These are phyloP conservation scores for Epichloe coenophiala DNA, from an alignment of 2,329 filamentous ascomycete species.

Conservation along the genomic window DNA sequence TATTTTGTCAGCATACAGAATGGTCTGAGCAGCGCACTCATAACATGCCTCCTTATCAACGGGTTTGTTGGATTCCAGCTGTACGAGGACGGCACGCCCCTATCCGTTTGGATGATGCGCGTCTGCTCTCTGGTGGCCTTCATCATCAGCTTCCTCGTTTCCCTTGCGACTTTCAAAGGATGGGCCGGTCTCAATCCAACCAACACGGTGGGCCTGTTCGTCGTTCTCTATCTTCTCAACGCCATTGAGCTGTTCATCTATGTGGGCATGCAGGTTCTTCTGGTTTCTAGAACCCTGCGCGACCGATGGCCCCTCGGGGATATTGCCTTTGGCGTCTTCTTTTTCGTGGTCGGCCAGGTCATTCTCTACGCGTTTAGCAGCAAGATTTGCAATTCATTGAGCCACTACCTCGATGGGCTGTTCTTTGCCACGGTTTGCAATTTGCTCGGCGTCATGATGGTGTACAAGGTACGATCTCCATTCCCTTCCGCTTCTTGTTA, in stretches of 20 bases:
- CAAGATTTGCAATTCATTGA: conserved; percentile 67
- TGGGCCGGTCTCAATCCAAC: conserved; percentile 77
- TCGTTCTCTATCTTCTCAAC: conserved; percentile 84
- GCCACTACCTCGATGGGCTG: conserved; percentile 87
- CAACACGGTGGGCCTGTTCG: conserved; percentile 79
- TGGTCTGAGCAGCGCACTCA: conserved; percentile 71
- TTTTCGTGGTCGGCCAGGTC: conserved; percentile 86
- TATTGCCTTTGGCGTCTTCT: conserved; percentile 78
- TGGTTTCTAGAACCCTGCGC: conserved; percentile 80
- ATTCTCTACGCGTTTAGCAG: conserved; percentile 82
- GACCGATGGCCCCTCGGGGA: conserved; percentile 93
- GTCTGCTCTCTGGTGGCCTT: conserved; percentile 70
- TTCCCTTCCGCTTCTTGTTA: not conserved
- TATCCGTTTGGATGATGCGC: conserved; percentile 88
- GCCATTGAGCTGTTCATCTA: conserved; percentile 79
- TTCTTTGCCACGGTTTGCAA: conserved; percentile 95
- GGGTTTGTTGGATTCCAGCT: conserved; percentile 97
- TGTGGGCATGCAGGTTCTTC: conserved; percentile 70
- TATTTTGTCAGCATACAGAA: conserved; percentile 87
- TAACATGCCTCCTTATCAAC: conserved; percentile 86
- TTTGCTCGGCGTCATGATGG: conserved; percentile 94
- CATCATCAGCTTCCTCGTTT: conserved; percentile 71
- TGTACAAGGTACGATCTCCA: conserved; percentile 65
- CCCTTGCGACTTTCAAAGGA: conserved; percentile 81
- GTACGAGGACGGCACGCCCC: conserved; percentile 88